These are phyloP conservation scores for Ogataea corticis DNA, from an alignment of 805 yeast genomes.

Conservation along the genomic window DNA sequence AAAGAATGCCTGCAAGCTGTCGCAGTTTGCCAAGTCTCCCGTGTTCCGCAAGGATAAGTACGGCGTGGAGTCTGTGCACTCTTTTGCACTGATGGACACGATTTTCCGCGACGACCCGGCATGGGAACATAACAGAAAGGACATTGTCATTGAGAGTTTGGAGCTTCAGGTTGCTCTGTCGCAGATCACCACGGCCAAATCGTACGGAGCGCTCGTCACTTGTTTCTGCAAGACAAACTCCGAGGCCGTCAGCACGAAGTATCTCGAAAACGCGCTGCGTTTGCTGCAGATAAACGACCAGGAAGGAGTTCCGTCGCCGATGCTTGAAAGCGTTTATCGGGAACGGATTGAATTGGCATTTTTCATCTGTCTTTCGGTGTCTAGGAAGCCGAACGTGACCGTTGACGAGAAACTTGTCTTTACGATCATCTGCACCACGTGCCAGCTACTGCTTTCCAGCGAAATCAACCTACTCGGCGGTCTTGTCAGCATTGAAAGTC, in stretches of 20 bases:
- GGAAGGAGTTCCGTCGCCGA: conserved; percentile 50
- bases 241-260: conserved; percentile 25
- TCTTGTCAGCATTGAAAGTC: conserved; percentile 38
- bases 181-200: conserved; percentile 67
- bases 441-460: conserved; percentile 48
- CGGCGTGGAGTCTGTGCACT: conserved; percentile 57
- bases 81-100: conserved; percentile 61
- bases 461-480: conserved; percentile 50
- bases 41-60: conserved; percentile 46
- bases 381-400: conserved; percentile 30
- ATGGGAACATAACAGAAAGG: conserved; percentile 52
- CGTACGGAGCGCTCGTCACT: conserved; percentile 77
- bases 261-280: conserved; percentile 41
- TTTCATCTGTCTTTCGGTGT: conserved; percentile 46
- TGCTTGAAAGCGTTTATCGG: conserved; percentile 52
- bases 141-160: conserved; percentile 57
- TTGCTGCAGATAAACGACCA: conserved; percentile 53
- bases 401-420: conserved; percentile 39
- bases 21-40: conserved; percentile 53
- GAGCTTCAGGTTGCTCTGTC: conserved; percentile 64
- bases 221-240: conserved; percentile 53
- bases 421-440: conserved; percentile 42
- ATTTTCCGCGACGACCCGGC: conserved; percentile 45
- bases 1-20: conserved; percentile 43
- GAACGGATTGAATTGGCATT: conserved; percentile 70